Evolutionary conservation across 345 rosid genomes (phyloP), one percentile per base, ranked within the genome.

Genomic region (Erysimum cheiranthoides): DNA sequence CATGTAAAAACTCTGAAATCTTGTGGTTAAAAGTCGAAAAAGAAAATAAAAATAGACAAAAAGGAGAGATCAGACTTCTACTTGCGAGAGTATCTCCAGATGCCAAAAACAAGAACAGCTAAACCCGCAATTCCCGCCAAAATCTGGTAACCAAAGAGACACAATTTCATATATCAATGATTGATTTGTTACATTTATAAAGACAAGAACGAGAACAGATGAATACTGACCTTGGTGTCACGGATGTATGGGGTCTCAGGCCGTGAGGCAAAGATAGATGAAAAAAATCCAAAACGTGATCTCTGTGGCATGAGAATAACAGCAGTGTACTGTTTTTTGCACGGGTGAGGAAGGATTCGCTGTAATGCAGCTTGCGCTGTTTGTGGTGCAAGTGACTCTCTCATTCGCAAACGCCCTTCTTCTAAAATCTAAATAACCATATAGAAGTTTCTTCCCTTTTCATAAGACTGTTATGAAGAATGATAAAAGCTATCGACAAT

Each of bases 291-390:
- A 30, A 86, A 80, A 61, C 84, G 78, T 56, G 90, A 83, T 71
- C 78, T 81, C 74, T 73, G 89, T 11, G 96, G 96, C 91, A 91
- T 85, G 62, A 93, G 86, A 78, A 93, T 85, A 77, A 93, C 94
- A 45, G 83, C 85, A 17, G 96, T 93, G 73, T 86, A 84, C 77
- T 89, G 96, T 57, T 84, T 87, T 68, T 81, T 85, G 86, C 97
- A 92, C 25, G 96, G 93, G 77, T 61, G 78, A 21, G 97, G 93
- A 70, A 93, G 73, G 72, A 86, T 85, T 66, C 93, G 81, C 77
- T 86, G 88, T 61, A 93, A 72, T 30, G 92, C 90, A 31, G 64
- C 74, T 75, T 84, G 89, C 27, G 85, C 87, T 62, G 90, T 79
- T 47, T 73, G 65, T 52, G 90, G 86, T 4, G 90, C 56, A 35